A percentile compares a stretch with the other conserved stretches of the same genome.
phyloP scores from a whole-genome alignment of 306 rosid species.

The Corylus avellana region DNA sequence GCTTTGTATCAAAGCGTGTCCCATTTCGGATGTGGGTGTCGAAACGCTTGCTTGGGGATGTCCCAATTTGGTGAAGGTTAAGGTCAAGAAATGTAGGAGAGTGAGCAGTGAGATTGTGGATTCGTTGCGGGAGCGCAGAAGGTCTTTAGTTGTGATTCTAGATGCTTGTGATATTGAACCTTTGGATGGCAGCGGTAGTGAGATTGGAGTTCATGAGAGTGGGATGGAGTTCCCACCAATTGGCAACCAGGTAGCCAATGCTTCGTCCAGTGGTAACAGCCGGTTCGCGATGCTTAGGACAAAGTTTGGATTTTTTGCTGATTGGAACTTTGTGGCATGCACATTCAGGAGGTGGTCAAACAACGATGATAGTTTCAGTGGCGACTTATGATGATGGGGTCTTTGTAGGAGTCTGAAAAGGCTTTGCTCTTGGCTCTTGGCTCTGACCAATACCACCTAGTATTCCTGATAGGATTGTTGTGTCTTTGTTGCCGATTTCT shows the following conservation, averaged over 20 bases:
- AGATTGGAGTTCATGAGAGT: slow-evolving; percentile 39
- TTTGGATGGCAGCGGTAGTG: slow-evolving; percentile 45
- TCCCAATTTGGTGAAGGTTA: slow-evolving; percentile 78
- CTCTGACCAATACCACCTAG: background rate
- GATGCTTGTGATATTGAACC: slow-evolving; percentile 54
- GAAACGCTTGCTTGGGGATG: slow-evolving; percentile 71
- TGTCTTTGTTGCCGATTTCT: slow-evolving; percentile 23
- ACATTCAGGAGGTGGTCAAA: slow-evolving; percentile 59
- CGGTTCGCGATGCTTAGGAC: slow-evolving; percentile 47
- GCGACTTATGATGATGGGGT: slow-evolving; percentile 28
- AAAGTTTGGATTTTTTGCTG: slow-evolving; percentile 50
- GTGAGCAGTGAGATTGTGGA: slow-evolving; percentile 59
- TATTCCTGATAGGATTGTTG: slow-evolving; percentile 14
- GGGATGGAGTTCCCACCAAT: slow-evolving; percentile 23
- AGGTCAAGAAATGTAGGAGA: slow-evolving; percentile 76
- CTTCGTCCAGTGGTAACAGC: slow-evolving; percentile 41
- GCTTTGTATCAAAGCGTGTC: slow-evolving; percentile 85
- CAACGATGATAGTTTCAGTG: slow-evolving; percentile 32
- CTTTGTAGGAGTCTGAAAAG: slow-evolving; percentile 12
- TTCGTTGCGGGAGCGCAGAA: slow-evolving; percentile 64
- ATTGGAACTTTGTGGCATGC: slow-evolving; percentile 48
- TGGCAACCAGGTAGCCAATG: slow-evolving; percentile 24
- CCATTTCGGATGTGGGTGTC: slow-evolving; percentile 67
- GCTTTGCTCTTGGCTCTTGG: slow-evolving; percentile 7
- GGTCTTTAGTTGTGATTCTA: slow-evolving; percentile 56